Evolutionary conservation across 805 yeast species (phyloP), one percentile per base, ranked within the genome.

Genomic region (Yamadazyma olivae): DNA sequence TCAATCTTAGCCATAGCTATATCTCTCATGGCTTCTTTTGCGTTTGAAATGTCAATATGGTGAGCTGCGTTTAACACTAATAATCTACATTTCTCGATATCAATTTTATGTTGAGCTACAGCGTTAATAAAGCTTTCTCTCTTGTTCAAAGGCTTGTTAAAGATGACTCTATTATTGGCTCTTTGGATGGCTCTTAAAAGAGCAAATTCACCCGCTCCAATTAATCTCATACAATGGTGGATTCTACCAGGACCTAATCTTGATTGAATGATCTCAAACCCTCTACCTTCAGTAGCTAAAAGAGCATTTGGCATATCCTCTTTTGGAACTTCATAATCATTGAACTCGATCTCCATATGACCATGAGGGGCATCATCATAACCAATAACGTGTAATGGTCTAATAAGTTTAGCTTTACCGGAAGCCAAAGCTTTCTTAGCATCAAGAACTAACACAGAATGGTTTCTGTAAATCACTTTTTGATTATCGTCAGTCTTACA

Each of bases 341-440:
- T 56, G 53, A 79, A 79, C 32, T 54, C 62, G 36, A 79, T 67
- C 51, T 79, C 83, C 60, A 75, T 74, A 50, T 79, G 84, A n/a
- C 85, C 85, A 51, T 79, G 84, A 3, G 85, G 85, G 18, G 83
- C 83, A 50, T 79, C 84, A 49, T 79, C 84, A 44, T 67, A 76
- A 3, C 84, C 84, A 49, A 75, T 71, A 1, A 79, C 76, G 14
- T 49, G 40, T 47, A 77, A 59, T 3, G 82, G 81, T 29, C 84
- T 63, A 22, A 71, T 54, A 21, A 76, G 45, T 18, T 49, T 61
- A 31, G 71, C 80, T 26, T 59, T 58, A 5, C 81, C 81, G 1
- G 77, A 59, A 3, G 69, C 67, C 36, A 75, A 45, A 0, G 77
- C 78, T 45, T 56, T 59, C 35, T 71, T 63, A 1, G 74, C 64